phyloP scores from a whole-genome alignment of 345 rosid species.

The Combretum micranthum region DNA sequence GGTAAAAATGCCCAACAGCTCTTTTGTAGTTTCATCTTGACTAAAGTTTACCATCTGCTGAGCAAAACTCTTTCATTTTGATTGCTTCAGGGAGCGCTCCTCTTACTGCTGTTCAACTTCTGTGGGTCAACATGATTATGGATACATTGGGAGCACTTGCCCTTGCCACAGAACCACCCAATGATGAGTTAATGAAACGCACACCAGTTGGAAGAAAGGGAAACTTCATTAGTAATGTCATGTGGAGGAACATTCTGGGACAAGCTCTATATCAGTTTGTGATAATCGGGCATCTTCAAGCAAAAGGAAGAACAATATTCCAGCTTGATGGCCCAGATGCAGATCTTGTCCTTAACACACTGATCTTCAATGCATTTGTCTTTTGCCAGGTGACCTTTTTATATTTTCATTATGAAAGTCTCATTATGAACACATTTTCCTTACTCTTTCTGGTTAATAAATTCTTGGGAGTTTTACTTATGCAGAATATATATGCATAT shows the following conservation, averaged over 20 bases:
- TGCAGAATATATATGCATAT: too few relatives aligned
- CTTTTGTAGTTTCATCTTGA: conserved; percentile 6
- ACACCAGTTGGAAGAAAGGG: conserved; percentile 60
- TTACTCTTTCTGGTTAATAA: neutral
- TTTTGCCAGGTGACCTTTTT: conserved; percentile 68
- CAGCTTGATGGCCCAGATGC: conserved; percentile 46
- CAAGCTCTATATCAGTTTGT: conserved; percentile 69
- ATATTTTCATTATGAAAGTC: neutral
- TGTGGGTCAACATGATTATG: conserved; percentile 93
- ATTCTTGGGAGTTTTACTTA: neutral
- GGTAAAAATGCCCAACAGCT: conserved; percentile 31
- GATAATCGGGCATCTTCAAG: conserved; percentile 58
- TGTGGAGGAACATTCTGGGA: conserved; percentile 97
- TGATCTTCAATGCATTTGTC: conserved; percentile 81
- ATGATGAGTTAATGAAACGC: conserved; percentile 53
- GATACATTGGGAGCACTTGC: conserved; percentile 88
- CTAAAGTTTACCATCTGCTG: neutral
- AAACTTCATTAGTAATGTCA: conserved; percentile 75
- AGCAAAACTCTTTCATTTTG: neutral
- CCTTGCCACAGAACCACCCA: conserved; percentile 83
- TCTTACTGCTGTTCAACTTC: conserved; percentile 66
- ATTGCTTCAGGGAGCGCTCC: conserved; percentile 51
- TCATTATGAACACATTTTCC: neutral
- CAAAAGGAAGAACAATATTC: conserved; percentile 47
- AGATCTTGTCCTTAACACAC: conserved; percentile 53